Conservation (phyloP, 176 grass and related monocot species). For the Puccinellia tenuiflora region DNA sequence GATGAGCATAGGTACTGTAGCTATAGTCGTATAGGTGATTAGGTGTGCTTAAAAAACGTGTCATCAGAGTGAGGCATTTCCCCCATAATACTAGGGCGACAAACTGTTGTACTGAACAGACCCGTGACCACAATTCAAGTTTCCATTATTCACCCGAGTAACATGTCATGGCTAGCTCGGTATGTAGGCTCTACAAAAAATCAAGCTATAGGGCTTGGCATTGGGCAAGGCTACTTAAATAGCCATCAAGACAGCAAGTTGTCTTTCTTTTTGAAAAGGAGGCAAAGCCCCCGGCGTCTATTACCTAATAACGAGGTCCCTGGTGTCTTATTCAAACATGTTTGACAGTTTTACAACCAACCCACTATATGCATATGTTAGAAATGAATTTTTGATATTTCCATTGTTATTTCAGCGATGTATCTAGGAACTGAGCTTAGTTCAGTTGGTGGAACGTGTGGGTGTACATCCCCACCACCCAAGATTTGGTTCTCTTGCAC, state of each 20-base stretch:
- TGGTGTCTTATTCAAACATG: not conserved
- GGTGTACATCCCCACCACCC: not conserved
- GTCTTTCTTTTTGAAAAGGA: no score
- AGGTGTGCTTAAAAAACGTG: not conserved
- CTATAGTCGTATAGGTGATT: not conserved
- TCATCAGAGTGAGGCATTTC: not conserved
- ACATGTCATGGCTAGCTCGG: not conserved
- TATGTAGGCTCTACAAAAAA: not conserved
- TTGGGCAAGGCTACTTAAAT: not conserved
- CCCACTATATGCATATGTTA: not conserved
- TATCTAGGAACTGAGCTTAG: not conserved
- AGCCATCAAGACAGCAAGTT: not conserved
- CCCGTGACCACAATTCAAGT: not conserved
- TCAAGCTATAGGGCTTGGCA: not conserved
- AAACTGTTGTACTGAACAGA: not conserved
- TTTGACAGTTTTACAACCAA: not conserved
- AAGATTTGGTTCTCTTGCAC: not conserved
- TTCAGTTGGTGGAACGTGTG: not conserved
- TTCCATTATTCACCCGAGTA: not conserved
- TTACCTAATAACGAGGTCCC: not conserved
- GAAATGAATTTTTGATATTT: not conserved
- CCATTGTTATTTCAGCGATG: not conserved
- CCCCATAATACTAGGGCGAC: no score
- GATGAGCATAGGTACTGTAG: not conserved
- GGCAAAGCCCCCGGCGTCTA: no score